Evolutionary conservation across 306 rosid species (phyloP).

Genomic region (Mimosa bimucronata): DNA sequence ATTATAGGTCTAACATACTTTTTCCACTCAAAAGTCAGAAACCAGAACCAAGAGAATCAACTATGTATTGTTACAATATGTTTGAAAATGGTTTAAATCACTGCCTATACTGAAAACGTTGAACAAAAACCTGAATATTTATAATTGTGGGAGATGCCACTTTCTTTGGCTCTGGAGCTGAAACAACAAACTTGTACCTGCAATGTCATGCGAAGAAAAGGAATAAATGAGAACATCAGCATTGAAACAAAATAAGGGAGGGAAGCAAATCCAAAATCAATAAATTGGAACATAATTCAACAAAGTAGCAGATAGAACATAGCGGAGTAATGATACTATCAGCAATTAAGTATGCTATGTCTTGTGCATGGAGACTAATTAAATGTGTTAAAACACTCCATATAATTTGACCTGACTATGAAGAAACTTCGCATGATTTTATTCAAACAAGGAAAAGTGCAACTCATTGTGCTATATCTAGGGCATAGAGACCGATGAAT

Average conservation of each 20-base stretch:
- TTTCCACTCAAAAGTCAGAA: neutral
- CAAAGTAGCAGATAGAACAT: conserved; percentile 23
- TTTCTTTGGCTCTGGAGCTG: conserved; percentile 89
- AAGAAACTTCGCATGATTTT: conserved; percentile 11
- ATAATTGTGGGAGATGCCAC: conserved; percentile 81
- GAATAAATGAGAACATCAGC: conserved; percentile 26
- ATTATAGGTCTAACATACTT: neutral
- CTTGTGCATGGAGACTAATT: neutral
- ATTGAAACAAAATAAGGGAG: neutral
- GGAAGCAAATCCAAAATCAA: conserved; percentile 25
- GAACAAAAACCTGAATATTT: conserved; percentile 77
- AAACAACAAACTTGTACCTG: conserved; percentile 95
- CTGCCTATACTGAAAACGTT: neutral
- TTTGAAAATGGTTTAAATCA: neutral
- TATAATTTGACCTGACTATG: conserved; percentile 12
- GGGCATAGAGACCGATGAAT: neutral
- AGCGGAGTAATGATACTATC: neutral
- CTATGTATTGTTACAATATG: conserved; percentile 14
- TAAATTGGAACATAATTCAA: conserved; percentile 25
- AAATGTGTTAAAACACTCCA: conserved; percentile 18
- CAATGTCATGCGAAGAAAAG: conserved; percentile 40
- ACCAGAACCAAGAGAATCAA: conserved; percentile 11
- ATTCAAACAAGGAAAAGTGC: conserved; percentile 26
- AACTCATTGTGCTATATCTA: neutral
- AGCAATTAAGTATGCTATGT: conserved; percentile 18